Evolutionary conservation across 805 yeast genomes (phyloP), one percentile per base, ranked within the genome.

Genomic region (Candida patagonica): DNA sequence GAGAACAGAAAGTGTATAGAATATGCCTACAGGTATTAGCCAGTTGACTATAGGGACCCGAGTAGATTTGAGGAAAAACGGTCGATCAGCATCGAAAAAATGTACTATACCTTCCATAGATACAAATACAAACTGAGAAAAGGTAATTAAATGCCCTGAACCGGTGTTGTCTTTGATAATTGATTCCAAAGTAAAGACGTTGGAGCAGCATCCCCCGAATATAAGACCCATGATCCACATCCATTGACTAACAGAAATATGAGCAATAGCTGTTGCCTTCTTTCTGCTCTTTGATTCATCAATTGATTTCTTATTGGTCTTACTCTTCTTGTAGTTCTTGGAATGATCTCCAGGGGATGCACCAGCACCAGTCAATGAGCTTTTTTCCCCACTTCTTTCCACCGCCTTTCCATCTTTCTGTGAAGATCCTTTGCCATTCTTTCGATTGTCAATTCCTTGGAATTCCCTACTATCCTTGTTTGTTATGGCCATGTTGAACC

Each of bases 181-280:
- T 20, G 65, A 55, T 54, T 82, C 92, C 37, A 81, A 59, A 1
- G 81, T 67, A 42, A 73, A 62, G 22, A 78, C 87, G 55, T 79
- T 82, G 24, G 76, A 61, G 54, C 92, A 82, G 55, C 92, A 81
- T 3, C 88, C 86, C 0, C 83, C 81, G 51, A 79, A 76, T 9
- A 79, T 73, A 24, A 73, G 60, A 8, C 51, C 41, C 5, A 60
- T 40, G 21, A 55, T 48, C 21, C 47, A 30, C 7, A 47, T 30
- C 45, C 51, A 49, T 17, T 57, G 55, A 16, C 45, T 13, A 17
- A 41, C n/a, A 13, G 43, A n/a, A 9, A 42, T 30, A 33, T 41
- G 45, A 7, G 30, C 38, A 9, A 41, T 35, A 10, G 44, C 41
- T 5, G 20, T 29, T 7, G 23, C 29, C 7, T 22, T 16, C 10